Conservation (phyloP, 2,329 filamentous ascomycete genomes). For the Aspergillus sojae region DNA sequence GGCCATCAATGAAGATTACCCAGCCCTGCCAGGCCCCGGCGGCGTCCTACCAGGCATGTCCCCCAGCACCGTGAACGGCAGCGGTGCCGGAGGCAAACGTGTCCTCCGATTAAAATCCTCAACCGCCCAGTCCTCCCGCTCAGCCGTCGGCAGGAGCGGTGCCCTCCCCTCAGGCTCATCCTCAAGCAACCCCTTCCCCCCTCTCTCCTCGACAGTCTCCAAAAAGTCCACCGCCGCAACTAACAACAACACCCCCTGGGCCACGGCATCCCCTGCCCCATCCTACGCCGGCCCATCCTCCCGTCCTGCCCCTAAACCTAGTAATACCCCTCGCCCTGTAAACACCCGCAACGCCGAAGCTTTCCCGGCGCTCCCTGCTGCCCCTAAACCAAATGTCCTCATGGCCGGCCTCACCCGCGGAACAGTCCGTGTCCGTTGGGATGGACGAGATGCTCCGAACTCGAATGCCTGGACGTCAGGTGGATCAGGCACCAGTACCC, state of each 20-base stretch:
- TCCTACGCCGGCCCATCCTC: slow-evolving; percentile 31
- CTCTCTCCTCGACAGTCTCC: slow-evolving; percentile 37
- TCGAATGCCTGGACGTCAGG: slow-evolving; percentile 42
- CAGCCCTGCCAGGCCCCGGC: slow-evolving; percentile 75
- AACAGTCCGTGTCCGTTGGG: slow-evolving; percentile 49
- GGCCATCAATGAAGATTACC: slow-evolving; percentile 94
- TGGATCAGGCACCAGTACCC: slow-evolving; percentile 27
- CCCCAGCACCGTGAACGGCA: slow-evolving; percentile 51
- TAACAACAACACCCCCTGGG: slow-evolving; percentile 25
- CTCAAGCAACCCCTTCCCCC: slow-evolving; percentile 50
- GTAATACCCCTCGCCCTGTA: slow-evolving; percentile 25
- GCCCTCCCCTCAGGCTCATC: slow-evolving; percentile 42
- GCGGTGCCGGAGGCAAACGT: slow-evolving; percentile 62
- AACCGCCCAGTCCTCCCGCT: slow-evolving; percentile 68
- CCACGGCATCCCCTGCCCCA: slow-evolving; percentile 22
- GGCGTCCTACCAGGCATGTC: slow-evolving; percentile 64
- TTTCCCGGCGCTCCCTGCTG: slow-evolving; percentile 81
- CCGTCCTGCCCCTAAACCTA: slow-evolving; percentile 21
- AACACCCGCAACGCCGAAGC: slow-evolving; percentile 54
- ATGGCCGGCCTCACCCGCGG: slow-evolving; percentile 52
- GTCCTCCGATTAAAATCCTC: slow-evolving; percentile 70
- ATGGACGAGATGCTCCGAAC: slow-evolving; percentile 38
- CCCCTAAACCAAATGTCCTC: slow-evolving; percentile 67
- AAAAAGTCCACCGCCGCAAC: slow-evolving; percentile 16
- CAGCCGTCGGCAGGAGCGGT: slow-evolving; percentile 63